Percentiles rank a stretch among this genome's conserved stretches.
phyloP scores from a whole-genome alignment of 139 green algal genomes.

The Eudorina sp. region DNA sequence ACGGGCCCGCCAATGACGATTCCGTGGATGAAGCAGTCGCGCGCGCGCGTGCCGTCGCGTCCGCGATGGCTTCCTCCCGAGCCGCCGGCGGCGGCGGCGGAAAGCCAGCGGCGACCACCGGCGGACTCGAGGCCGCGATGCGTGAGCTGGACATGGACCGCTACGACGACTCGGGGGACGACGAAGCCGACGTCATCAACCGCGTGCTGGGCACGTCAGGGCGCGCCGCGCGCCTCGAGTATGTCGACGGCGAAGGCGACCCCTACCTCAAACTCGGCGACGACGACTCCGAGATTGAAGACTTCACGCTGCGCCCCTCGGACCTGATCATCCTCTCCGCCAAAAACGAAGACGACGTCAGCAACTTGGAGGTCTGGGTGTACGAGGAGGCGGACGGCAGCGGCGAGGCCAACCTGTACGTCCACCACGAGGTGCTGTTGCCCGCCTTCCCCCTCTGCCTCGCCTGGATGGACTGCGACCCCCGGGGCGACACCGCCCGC shows the following conservation, averaged over 20 bases:
- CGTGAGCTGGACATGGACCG: constrained; percentile 97
- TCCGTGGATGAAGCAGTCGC: neutral
- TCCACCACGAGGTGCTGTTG: constrained; percentile 97
- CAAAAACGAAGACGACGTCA: constrained; percentile 95
- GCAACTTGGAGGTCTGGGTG: constrained; percentile 96
- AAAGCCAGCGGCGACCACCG: neutral
- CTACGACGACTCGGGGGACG: constrained; percentile 91
- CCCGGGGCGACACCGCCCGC: constrained; percentile 1
- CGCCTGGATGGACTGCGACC: constrained; percentile 89
- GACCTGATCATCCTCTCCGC: constrained; percentile 94
- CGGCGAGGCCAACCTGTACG: constrained; percentile 88
- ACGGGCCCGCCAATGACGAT: constrained; percentile 52
- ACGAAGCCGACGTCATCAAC: constrained; percentile 56
- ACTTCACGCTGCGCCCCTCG: constrained; percentile 75
- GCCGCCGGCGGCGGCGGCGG: constrained; percentile 33
- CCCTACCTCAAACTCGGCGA: constrained; percentile 76
- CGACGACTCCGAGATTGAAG: constrained; percentile 79
- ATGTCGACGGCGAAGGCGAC: constrained; percentile 72
- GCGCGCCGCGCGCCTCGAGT: constrained; percentile 23
- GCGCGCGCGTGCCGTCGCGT: neutral
- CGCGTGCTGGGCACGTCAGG: constrained; percentile 53
- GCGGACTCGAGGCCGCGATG: constrained; percentile 63
- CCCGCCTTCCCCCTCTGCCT: constrained; percentile 93
- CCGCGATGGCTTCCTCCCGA: constrained; percentile 32
- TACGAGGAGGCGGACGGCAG: constrained; percentile 87